These are phyloP conservation scores for Thielaviopsis punctulata DNA, from an alignment of 2,329 filamentous ascomycete species.

Conservation along the genomic window DNA sequence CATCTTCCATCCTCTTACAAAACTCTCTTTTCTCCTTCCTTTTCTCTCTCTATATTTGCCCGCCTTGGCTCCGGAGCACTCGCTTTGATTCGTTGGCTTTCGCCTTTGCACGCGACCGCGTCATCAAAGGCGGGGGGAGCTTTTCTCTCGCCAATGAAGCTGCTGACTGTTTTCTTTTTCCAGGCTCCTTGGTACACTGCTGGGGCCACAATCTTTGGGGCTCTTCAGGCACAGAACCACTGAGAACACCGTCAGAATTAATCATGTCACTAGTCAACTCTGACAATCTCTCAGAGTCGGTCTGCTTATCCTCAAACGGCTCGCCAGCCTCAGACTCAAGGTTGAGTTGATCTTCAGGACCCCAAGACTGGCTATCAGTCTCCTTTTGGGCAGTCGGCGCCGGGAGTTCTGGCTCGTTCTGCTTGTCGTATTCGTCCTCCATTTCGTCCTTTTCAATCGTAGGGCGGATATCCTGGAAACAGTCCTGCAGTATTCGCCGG, in stretches of 20 bases:
- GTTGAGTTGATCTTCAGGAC: conserved; percentile 9
- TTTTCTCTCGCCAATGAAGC: background rate
- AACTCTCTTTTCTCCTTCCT: background rate
- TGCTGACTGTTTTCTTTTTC: background rate
- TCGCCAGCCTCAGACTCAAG: conserved; percentile 4
- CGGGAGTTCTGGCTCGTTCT: background rate
- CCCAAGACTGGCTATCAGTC: conserved; percentile 2
- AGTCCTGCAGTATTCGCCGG: background rate
- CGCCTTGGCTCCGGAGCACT: background rate
- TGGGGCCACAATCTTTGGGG: background rate
- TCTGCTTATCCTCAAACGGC: background rate
- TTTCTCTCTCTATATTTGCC: background rate
- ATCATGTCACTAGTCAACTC: background rate
- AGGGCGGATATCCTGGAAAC: conserved; percentile 1
- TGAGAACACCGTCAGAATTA: background rate
- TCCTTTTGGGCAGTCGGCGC: background rate
- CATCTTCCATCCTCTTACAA: background rate
- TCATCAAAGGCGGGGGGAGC: conserved; percentile 2
- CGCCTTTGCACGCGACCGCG: conserved; percentile 3
- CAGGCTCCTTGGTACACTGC: background rate
- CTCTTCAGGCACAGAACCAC: background rate
- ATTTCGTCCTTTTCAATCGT: conserved; percentile 5
- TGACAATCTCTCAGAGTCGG: background rate
- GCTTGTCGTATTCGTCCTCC: background rate
- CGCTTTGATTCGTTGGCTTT: background rate